These are phyloP conservation scores for Cryptococcus sp. DNA, from an alignment of 1,284 basidiomycete genomes.

Conservation along the genomic window DNA sequence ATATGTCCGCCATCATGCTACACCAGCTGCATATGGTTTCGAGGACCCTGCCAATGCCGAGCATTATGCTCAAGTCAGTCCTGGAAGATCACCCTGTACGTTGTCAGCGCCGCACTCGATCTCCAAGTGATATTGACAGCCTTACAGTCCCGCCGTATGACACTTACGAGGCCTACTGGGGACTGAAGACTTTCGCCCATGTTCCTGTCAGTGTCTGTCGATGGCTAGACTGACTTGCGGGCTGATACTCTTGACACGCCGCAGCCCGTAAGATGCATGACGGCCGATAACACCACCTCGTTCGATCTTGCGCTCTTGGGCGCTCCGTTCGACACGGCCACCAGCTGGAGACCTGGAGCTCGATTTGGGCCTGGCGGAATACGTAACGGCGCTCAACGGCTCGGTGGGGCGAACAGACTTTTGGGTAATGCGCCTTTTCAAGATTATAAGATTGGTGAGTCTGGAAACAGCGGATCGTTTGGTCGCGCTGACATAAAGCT, in stretches of 20 bases:
- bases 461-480: conserved; percentile 38
- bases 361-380: conserved; percentile 80
- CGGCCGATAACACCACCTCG: conserved; percentile 15
- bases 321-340: conserved; percentile 76
- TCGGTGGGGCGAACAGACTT: conserved; percentile 60
- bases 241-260: not conserved
- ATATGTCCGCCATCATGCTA: not conserved
- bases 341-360: conserved; percentile 70
- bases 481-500: not conserved
- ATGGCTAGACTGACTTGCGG: not conserved
- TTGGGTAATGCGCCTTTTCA: conserved; percentile 69
- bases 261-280: conserved; percentile 22
- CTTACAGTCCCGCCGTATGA: conserved; percentile 11
- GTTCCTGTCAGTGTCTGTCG: conserved; percentile 3
- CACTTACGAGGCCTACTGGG: conserved; percentile 9
- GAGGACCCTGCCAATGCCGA: conserved; percentile 12
- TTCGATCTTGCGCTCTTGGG: conserved; percentile 62
- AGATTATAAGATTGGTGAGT: conserved; percentile 31
- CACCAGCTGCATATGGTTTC: conserved; percentile 8
- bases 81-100: conserved; percentile 7
- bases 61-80: conserved; percentile 5
- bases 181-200: conserved; percentile 20
- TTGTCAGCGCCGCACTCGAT: not conserved
- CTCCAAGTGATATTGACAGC: not conserved
- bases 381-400: conserved; percentile 70